These are phyloP conservation scores for Phytophthora constricta DNA, from an alignment of 352 stramenopile genomes.

Conservation along the genomic window DNA sequence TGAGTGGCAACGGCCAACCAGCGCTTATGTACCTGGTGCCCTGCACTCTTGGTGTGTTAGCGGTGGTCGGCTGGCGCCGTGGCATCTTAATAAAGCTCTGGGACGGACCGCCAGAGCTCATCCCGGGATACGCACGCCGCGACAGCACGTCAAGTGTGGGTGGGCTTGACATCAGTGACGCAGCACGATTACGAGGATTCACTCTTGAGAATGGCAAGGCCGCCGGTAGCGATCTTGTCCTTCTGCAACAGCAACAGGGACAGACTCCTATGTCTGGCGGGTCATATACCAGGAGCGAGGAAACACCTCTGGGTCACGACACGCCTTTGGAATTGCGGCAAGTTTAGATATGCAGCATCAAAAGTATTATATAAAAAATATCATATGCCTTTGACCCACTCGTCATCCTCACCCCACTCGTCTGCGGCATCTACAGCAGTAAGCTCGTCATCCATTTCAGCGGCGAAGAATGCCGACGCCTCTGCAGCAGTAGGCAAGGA, in stretches of 20 bases:
- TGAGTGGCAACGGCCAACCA: slow-evolving; percentile 93
- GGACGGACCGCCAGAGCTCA: slow-evolving; percentile 82
- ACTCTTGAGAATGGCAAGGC: slow-evolving; percentile 35
- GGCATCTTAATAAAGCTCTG: slow-evolving; percentile 91
- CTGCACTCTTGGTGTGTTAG: slow-evolving; percentile 89
- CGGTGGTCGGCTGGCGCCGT: slow-evolving; percentile 72
- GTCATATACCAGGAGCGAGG: slow-evolving; percentile 51
- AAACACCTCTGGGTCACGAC: slow-evolving; percentile 28
- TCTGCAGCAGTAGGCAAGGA: slow-evolving; percentile 44
- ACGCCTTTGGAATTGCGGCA: slow-evolving; percentile 24
- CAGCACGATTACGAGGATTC: slow-evolving; percentile 29
- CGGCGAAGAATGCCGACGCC: slow-evolving; percentile 62
- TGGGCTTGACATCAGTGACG: slow-evolving; percentile 37
- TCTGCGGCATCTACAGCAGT: slow-evolving; percentile 45
- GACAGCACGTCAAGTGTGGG: slow-evolving; percentile 35
- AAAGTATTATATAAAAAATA: neutral
- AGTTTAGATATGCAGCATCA: slow-evolving; percentile 18
- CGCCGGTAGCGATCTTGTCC: slow-evolving; percentile 39
- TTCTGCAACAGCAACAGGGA: slow-evolving; percentile 44
- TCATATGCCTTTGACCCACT: slow-evolving; percentile 81
- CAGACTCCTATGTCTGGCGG: slow-evolving; percentile 48
- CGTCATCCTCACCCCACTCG: slow-evolving; percentile 83
- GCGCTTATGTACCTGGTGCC: slow-evolving; percentile 97
- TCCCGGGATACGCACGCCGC: slow-evolving; percentile 31
- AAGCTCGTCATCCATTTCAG: slow-evolving; percentile 71